Evolutionary conservation across 306 rosid species (phyloP), one percentile per base, ranked within the genome.

Genomic region (Glycine soja): DNA sequence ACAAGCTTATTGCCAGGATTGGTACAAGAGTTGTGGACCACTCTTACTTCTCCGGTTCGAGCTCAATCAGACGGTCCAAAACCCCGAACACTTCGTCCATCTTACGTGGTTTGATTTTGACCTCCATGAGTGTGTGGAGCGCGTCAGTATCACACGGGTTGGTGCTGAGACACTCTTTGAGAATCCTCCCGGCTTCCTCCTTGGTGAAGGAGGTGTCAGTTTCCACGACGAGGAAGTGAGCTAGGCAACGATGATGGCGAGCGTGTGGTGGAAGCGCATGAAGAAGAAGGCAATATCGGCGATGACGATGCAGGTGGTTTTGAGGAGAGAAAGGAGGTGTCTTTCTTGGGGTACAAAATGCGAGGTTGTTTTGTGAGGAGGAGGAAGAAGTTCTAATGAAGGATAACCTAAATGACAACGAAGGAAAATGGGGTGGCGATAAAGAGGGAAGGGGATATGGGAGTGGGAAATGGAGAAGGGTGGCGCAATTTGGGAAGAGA

Each of bases 231-330:
- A 43, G 2, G 89, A 73, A 0, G 92, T 54, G 57, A 85, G 46
- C 0, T 90, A 83, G 18, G 94, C 90, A 5, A 98, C 98, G 50
- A 88, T 3, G 67, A 88, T 93, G 9, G 92, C 81, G 9, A 91
- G 83, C 67, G 50, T 80, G 67, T 61, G 87, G 63, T 87, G 87
- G 83, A 90, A 70, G 38, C 93, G 93, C 81, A 88, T 74, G 79
- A 92, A 81, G 89, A 92, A 90, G 79, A 96, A 84, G 4, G 92
- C 94, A 14, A 94, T 84, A 3, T 93, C 93, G n/a, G 93, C 93
- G 2, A 92, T 8, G 54, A 89, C 81, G 86, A 85, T 72, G 91
- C 90, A 80, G 64, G 93, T 81, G 71, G 96, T 86, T 81, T 84
- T 83, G 34, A 89, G 9, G 93, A 77, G 73, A 82, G 53, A 32